A percentile compares a stretch with the other conserved stretches of the same genome.
Conservation (phyloP, 2,329 filamentous ascomycete species). For the Mycosphaerelloides madeirae region DNA sequence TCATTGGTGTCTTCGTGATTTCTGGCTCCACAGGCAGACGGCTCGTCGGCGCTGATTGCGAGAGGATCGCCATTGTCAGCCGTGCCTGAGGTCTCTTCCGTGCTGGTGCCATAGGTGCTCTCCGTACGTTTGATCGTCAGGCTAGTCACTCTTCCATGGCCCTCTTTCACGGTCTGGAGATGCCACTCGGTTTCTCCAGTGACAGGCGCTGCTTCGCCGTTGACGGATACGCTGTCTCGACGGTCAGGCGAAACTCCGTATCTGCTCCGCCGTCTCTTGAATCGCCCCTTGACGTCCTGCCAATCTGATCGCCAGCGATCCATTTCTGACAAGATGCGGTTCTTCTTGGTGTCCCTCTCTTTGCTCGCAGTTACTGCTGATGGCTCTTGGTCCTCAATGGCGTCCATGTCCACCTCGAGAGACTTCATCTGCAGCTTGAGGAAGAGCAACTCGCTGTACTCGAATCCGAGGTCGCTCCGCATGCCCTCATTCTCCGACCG, state of each 20-base stretch:
- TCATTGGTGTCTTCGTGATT: background rate
- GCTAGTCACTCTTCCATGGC: slow-evolving; percentile 21
- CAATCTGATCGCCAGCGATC: slow-evolving; percentile 35
- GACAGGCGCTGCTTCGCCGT: slow-evolving; percentile 9
- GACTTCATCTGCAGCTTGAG: slow-evolving; percentile 38
- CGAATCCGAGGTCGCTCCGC: slow-evolving; percentile 34
- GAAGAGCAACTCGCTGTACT: slow-evolving; percentile 37
- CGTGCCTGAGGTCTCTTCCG: background rate
- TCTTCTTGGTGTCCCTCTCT: slow-evolving; percentile 13
- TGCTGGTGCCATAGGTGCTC: slow-evolving; percentile 6
- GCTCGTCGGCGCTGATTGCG: no score
- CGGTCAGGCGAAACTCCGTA: slow-evolving; percentile 25
- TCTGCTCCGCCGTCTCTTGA: slow-evolving; percentile 27
- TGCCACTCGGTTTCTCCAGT: slow-evolving; percentile 22
- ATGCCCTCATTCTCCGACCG: slow-evolving; percentile 36
- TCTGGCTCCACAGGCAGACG: no score
- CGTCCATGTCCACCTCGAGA: slow-evolving; percentile 32
- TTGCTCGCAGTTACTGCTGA: slow-evolving; percentile 5
- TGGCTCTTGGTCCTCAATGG: slow-evolving; percentile 14
- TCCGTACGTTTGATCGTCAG: slow-evolving; percentile 25
- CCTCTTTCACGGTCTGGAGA: slow-evolving; percentile 25
- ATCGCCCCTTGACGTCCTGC: slow-evolving; percentile 31
- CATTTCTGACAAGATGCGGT: slow-evolving; percentile 28
- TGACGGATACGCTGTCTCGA: slow-evolving; percentile 9
- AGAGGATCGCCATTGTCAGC: background rate